phyloP scores from a whole-genome alignment of 768 basidiomycete genomes.

The Tulasnella sp. region DNA sequence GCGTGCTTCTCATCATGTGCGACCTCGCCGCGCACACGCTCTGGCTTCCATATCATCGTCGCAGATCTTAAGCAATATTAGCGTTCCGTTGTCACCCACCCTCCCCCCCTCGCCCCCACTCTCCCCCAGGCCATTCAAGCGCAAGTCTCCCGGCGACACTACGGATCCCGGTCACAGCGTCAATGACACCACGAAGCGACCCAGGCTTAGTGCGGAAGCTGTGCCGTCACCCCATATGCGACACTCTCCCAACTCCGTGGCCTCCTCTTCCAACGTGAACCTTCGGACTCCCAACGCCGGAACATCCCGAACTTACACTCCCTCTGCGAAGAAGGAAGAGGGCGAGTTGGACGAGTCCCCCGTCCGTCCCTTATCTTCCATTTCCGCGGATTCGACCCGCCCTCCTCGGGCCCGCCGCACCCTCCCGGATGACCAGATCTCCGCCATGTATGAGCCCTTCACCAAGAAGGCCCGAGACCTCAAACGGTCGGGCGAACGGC shows the following conservation, averaged over 20 bases:
- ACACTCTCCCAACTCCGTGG: constrained; percentile 1
- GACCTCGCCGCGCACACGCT: constrained; percentile 11
- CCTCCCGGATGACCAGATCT: not conserved
- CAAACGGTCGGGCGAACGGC: constrained; percentile 8
- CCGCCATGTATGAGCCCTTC: not conserved
- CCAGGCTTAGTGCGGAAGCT: not conserved
- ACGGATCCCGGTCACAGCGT: constrained; percentile 74
- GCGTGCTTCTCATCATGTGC: constrained; percentile 14
- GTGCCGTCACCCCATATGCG: not conserved
- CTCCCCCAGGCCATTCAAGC: constrained; percentile 72
- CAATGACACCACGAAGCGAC: constrained; percentile 53
- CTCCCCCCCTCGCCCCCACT: constrained; percentile 54
- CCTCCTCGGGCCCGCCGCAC: too few species aligned
- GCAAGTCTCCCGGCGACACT: constrained; percentile 61
- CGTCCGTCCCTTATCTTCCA: not conserved
- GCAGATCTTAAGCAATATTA: constrained; percentile 11
- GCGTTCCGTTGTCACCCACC: constrained; percentile 9
- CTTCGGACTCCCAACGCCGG: not conserved
- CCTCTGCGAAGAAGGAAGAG: constrained; percentile 8
- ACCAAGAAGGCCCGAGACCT: constrained; percentile 13
- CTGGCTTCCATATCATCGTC: not conserved
- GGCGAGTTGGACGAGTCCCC: constrained; percentile 7
- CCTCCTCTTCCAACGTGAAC: not conserved
- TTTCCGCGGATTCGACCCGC: not conserved
- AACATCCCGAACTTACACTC: too few species aligned